Evolutionary conservation across 805 yeast species (phyloP).

Genomic region (Candida gorgasii): DNA sequence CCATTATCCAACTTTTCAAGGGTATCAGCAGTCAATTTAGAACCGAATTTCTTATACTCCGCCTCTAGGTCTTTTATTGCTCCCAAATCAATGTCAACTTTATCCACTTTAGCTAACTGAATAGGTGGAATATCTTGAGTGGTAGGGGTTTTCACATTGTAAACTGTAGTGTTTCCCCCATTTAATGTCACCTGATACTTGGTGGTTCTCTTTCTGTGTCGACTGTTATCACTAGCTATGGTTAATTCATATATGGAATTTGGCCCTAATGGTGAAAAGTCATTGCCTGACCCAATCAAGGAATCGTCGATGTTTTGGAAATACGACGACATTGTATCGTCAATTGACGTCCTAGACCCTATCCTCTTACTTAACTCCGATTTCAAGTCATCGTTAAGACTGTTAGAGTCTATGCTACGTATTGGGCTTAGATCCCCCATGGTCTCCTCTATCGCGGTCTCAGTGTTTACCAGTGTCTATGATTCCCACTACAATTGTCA

Average conservation of each 20-base stretch:
- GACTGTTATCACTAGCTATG: conserved; percentile 54
- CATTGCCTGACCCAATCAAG: not conserved
- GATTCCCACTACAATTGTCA: too few relatives aligned
- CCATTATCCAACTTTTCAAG: conserved; percentile 24
- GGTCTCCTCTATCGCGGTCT: too few relatives aligned
- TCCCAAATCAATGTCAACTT: conserved; percentile 17
- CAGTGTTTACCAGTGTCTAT: too few relatives aligned
- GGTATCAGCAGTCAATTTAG: conserved; percentile 40
- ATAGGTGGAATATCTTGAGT: conserved; percentile 83
- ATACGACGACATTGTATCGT: conserved; percentile 32
- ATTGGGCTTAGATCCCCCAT: conserved; percentile 4
- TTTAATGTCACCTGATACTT: conserved; percentile 37
- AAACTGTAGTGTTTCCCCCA: conserved; percentile 44
- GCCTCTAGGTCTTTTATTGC: conserved; percentile 23
- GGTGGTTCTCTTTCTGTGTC: conserved; percentile 33
- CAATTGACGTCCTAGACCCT: conserved; percentile 27
- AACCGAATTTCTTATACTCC: conserved; percentile 39
- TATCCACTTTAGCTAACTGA: conserved; percentile 39
- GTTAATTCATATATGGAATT: conserved; percentile 79
- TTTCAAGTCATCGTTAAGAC: conserved; percentile 34
- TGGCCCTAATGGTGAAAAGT: conserved; percentile 62
- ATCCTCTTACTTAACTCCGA: conserved; percentile 10
- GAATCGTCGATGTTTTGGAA: conserved; percentile 20
- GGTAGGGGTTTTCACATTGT: conserved; percentile 65
- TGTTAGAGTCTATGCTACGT: conserved; percentile 8